phyloP scores from a whole-genome alignment of 345 rosid species.

The Dipteronia sinensis region DNA sequence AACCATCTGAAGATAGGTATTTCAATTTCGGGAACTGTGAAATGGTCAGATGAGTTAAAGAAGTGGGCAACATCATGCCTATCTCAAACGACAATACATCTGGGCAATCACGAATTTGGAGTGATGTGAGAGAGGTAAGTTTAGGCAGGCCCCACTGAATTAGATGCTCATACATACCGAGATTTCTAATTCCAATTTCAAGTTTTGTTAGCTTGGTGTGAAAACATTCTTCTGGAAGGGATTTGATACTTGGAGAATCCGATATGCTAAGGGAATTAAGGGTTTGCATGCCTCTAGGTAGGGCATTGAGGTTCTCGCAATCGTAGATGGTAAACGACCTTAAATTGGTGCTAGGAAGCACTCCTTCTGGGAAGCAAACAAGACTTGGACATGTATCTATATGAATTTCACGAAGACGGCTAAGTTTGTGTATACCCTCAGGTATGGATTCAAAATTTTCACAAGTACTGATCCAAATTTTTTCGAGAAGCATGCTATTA shows the following conservation, averaged over 20 bases:
- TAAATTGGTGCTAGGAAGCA: neutral
- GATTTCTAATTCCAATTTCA: neutral
- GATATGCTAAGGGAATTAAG: too few species aligned
- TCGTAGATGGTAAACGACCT: neutral
- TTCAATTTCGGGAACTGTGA: too few species aligned
- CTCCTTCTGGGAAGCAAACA: constrained; percentile 5
- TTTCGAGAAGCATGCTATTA: neutral
- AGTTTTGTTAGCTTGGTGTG: constrained; percentile 4
- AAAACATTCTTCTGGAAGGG: too few species aligned
- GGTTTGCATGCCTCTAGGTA: constrained; percentile 4
- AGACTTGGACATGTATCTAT: neutral
- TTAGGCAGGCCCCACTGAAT: constrained; percentile 24
- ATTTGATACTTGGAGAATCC: too few species aligned
- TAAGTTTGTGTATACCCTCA: neutral
- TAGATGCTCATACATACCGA: neutral
- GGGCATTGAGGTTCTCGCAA: neutral
- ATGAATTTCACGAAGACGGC: neutral
- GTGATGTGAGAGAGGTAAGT: constrained; percentile 18
- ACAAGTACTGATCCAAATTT: neutral
- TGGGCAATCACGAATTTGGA: neutral
- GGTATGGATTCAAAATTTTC: neutral
- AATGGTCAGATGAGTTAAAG: too few species aligned
- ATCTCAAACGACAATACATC: constrained; percentile 20
- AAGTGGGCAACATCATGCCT: constrained; percentile 18
- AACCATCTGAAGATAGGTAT: too few species aligned